Evolutionary conservation across 2,329 filamentous ascomycete genomes (phyloP), one percentile per base, ranked within the genome.

Genomic region (Sporothrix mexicana): DNA sequence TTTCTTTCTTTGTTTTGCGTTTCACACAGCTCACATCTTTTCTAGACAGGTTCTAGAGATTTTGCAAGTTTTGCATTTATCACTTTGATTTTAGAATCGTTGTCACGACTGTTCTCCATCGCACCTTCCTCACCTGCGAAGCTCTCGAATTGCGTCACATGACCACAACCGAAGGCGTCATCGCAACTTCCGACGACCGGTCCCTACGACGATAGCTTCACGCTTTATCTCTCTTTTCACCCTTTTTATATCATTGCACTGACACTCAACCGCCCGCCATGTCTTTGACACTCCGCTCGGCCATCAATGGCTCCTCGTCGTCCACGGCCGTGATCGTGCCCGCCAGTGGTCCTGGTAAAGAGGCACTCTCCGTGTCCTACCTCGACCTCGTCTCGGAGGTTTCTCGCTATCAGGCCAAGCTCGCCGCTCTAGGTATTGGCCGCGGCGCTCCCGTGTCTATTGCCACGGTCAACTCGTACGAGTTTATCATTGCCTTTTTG

Each of bases 401-500:
- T 72, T 82, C 85, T 59, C 83, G 87, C 17, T 95, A 96, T 84
- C 93, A 96, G 84, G 85, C 86, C 79, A 93, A 93, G 82, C 89
- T 97, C 75, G 93, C 93, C 30, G 86, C 86, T 66, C 86, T 95
- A 72, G 93, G 93, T 76, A 89, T 97, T 75, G 85, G 86, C 72
- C 86, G 88, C 59, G 86, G 87, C 76, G 88, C 91, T 15, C 91
- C 93, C 64, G 93, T 97, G 70, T 96, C 93, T 66, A 94, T 97
- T 80, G 92, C 93, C 41, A 87, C 94, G 20, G 88, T 92, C 73
- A 97, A 97, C 84, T 94, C 91, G 70, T 95, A 94, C 82, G 93
- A 95, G 81, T 96, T 97, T 83, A 92, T 97, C 79, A 90, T 96
- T 72, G 90, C 93, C 1, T 97, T 97, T 82, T 87, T 97, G 61